Base-by-base conservation (phyloP, 2,329 filamentous ascomycete genomes). In the Cladosporium austrohemisphaericum region DNA sequence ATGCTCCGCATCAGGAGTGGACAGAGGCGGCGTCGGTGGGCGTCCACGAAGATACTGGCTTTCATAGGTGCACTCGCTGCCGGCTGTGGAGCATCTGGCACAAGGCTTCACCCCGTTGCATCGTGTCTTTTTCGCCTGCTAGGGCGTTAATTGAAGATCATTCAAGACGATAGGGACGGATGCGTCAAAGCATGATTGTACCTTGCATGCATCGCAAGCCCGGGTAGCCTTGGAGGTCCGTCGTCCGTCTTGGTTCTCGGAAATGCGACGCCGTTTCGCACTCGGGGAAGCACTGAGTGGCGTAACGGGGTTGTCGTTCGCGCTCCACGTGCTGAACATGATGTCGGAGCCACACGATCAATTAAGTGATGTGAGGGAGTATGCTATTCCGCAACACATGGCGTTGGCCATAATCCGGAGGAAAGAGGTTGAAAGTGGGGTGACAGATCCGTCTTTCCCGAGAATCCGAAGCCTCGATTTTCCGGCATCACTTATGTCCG, bases 41-140 rank as follows among this genome's bases (percentile, higher is more conserved):
- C 38, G 71, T 50, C 37, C 70, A 62, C 74, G 63, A 26, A 67
- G 70, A 54, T 77, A 76, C 0, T 68, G 67, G 23, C 71, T 72
- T 16, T 71, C 72, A 52, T 72, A 77, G 18, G 73, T 69, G 60
- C 74, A 77, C 13, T 49, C 49, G 5, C 55, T 45, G 14, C 56
- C 59, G 10, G 59, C 56, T 26, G 54, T 53, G 19, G 47, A 51
- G 52, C 67, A 70, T 1, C 62, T 52, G 2, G 56, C 55, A 49
- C 68, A 70, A 2, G 68, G 68, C n/a, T 64, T 59, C 13, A 53
- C 63, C 2, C 68, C 68, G n/a, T 58, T 62, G 52, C 68, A 71
- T 35, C 62, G 60, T 26, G 63, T 63, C 53, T 71, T 69, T 49
- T 65, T 66, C 29, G 41, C 32, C 50, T 48, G n/a, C 20, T 16